Base-by-base conservation (phyloP, 2,329 filamentous ascomycete species). In the Hortaea sp. region DNA sequence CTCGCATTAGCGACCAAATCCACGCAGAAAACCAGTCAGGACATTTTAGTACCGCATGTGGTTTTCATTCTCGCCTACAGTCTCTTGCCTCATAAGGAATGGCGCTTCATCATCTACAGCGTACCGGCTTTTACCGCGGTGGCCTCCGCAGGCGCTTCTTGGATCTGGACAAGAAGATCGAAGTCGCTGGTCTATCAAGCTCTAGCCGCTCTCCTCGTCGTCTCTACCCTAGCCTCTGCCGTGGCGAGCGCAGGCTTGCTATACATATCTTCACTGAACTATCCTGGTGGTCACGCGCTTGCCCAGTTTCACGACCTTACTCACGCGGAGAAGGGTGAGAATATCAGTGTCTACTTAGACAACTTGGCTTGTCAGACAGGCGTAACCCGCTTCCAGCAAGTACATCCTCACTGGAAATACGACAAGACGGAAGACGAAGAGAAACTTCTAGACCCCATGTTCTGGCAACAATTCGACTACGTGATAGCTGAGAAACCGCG, bases 21-120 rank as follows among this genome's bases (percentile, higher is more conserved):
- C 10, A 67, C 66, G 5, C 63, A 64, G 11, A 52, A 53, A 34
- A 63, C 61, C 12, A 69, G 66, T 44, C 49, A 86, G 0, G 71
- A 73, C 37, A 66, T 81, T 6, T 57, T 85, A 4, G 56, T 82
- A 2, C 88, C 92, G 0, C 75, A 78, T 7, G 54, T 94, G 1
- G 65, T 77, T 29, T 98, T 89, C 64, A 73, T 94, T 13, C 75
- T 75, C 4, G 65, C 94, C 39, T 97, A 95, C 71, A 95, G 88
- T 52, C 57, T 88, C 43, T 84, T 95, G 51, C 89, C 90, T 0
- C 92, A 98, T 70, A 98, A 98, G 64, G 92, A 98, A 69, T 85
- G 88, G 63, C 85, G 92, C 12, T 98, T 98, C 71, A 82, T 98
- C 56, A 81, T 97, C 58, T 97, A 97, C 67, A 75, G 80, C 44